Evolutionary conservation across 257 asterid genomes (phyloP).

Genomic region (Nicotiana sylvestris): DNA sequence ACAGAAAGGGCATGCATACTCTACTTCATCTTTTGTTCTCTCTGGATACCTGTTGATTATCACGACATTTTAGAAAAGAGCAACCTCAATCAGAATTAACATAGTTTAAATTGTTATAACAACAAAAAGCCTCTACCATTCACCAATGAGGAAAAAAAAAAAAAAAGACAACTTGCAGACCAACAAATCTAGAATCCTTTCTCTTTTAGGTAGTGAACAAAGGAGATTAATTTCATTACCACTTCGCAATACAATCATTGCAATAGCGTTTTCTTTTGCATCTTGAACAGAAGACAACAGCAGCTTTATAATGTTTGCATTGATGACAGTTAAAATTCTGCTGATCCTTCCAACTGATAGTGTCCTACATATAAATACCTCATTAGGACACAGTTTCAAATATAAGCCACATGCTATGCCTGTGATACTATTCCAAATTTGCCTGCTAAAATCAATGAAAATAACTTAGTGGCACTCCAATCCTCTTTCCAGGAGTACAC

Average conservation of each 20-base stretch:
- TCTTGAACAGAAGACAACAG: slow-evolving; percentile 44
- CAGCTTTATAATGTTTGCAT: slow-evolving; percentile 37
- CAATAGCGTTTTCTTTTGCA: slow-evolving; percentile 69
- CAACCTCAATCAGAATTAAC: neutral
- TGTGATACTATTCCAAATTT: neutral
- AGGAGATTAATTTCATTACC: slow-evolving; percentile 34
- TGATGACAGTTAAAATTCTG: slow-evolving; percentile 53
- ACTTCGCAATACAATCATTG: slow-evolving; percentile 54
- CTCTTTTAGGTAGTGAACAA: slow-evolving; percentile 5
- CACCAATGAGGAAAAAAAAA: neutral
- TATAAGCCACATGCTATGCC: slow-evolving; percentile 4
- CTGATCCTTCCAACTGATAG: slow-evolving; percentile 26
- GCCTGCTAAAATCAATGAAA: neutral
- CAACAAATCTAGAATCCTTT: slow-evolving; percentile 2
- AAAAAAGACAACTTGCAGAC: neutral
- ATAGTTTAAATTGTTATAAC: neutral
- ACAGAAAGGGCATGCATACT: slow-evolving; percentile 63
- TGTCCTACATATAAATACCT: slow-evolving; percentile 37
- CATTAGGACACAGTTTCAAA: slow-evolving; percentile 7
- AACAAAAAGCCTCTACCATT: neutral
- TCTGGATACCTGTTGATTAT: slow-evolving; percentile 59
- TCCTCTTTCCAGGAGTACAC: slow-evolving; percentile 7
- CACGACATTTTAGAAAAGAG: slow-evolving; percentile 1
- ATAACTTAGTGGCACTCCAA: neutral
- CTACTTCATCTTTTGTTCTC: slow-evolving; percentile 44